Evolutionary conservation across 2,329 filamentous ascomycete species (phyloP), one percentile per base, ranked within the genome.

Genomic region (Penicillium occitanis): DNA sequence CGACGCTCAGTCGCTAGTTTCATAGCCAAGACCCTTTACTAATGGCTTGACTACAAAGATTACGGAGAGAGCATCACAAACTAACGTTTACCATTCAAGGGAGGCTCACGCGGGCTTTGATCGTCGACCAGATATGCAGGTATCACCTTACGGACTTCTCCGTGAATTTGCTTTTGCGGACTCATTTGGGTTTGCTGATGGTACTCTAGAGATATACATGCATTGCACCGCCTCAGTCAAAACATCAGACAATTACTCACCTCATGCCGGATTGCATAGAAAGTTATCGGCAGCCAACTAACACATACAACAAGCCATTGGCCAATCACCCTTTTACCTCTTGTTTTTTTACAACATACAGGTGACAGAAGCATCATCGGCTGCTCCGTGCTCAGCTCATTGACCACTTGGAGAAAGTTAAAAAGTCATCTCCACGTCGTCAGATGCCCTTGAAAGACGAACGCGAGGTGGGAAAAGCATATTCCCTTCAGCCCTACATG

Each of bases 401-500:
- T 57, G 51, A 57, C 30, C 30, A 57, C 1, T 35, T 13, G 14
- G 17, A 57, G n/a, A 35, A 37, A 37, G 3, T 37, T 5, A n/a
- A 57, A 35, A 28, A 7, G 10, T 13, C 17, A 19, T 57, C 30
- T 57, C 51, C 51, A 37, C 51, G 28, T 2, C 5, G 30, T 35
- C 46, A 55, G 22, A 19, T 1, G 0, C 2, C 3, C n/a, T 10
- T 2, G 3, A 8, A 51, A 33, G 14, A 53, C n/a, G 30, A 57
- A 37, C n/a, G 11, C 28, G 22, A 55, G 30, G n/a, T 55, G 51
- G 51, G 13, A 50, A 50, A 50, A 50, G 22, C 48, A 28, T 51
- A 51, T 51, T 17, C 48, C 35, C n/a, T 30, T 57, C 53, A 57
- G 53, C 53, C 53, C 53, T 57, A 57, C 53, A 37, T 37, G 53